Evolutionary conservation across 1,139 yeast genomes (phyloP).

Genomic region (Taphrina confusa): DNA sequence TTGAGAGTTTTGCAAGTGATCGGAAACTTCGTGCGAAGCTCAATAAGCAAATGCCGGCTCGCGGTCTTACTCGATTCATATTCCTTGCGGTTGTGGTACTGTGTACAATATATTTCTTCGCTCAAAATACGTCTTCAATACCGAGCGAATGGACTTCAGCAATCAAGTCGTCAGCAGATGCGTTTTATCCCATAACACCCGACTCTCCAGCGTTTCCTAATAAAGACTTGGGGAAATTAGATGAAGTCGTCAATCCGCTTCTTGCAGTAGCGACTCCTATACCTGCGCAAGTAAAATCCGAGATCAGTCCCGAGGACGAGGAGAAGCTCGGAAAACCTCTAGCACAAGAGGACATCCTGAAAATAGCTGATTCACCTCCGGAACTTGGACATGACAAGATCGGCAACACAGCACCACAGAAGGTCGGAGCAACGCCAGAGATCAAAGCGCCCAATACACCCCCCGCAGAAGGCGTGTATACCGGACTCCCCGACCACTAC

Average conservation of each 20-base stretch:
- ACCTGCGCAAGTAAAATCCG: too few relatives aligned
- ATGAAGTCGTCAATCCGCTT: background rate
- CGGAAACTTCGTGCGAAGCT: too few relatives aligned
- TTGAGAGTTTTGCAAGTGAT: too few relatives aligned
- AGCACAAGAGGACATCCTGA: too few relatives aligned
- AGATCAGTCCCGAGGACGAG: too few relatives aligned
- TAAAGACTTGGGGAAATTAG: background rate
- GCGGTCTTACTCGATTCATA: background rate
- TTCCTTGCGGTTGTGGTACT: background rate
- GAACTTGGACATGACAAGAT: too few relatives aligned
- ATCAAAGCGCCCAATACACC: too few relatives aligned
- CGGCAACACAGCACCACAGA: too few relatives aligned
- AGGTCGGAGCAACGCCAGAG: too few relatives aligned
- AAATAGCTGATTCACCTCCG: too few relatives aligned
- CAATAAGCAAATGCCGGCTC: background rate
- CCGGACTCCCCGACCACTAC: background rate
- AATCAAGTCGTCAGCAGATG: background rate
- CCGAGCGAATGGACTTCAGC: constrained; percentile 7
- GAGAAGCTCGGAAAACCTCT: too few relatives aligned
- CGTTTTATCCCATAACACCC: background rate
- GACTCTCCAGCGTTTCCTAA: background rate
- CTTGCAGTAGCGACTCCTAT: background rate
- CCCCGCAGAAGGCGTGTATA: background rate
- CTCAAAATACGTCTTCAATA: background rate
- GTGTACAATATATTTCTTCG: background rate